Evolutionary conservation across 2,329 filamentous ascomycete species (phyloP), one percentile per base, ranked within the genome.

Genomic region (Neofusicoccum kwambonambiense): DNA sequence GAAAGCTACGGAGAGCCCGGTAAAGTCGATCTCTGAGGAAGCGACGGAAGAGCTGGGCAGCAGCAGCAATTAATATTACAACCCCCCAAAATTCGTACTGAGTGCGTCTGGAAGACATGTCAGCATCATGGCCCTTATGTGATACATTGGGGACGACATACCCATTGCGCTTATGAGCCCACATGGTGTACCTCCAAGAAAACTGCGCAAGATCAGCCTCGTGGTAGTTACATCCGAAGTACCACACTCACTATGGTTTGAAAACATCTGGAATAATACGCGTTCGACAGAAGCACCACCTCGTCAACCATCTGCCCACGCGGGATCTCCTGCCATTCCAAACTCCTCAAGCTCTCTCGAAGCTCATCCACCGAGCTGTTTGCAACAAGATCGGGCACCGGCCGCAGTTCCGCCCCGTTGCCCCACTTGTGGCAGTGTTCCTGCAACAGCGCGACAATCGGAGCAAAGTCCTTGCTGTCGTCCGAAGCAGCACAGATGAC

Each of bases 121-220:
- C 22, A 60, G 56, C 12, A 60, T n/a, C 2, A 3, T 17, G 4
- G 6, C 5, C 41, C 41, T 44, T 7, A n/a, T 19, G 41, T 17
- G 12, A 6, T 35, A 13, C 3, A 9, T 12, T 35, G 15, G 9
- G 19, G 7, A 37, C 5, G 34, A 27, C 56, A 19, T 22, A 60
- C 56, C 56, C 56, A n/a, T 39, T 39, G n/a, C 41, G 35, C 41
- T 47, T 60, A 37, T 60, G 56, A 4, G 41, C 27, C 56, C 56
- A 60, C 56, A 60, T 60, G n/a, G 56, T 60, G 13, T 60, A 60
- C 12, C 27, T 11, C 56, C 56, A 60, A 27, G 56, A 60, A 60
- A 60, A 47, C 56, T 60, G 42, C 31, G 9, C 31, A 19, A 15
- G 11, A 22, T 60, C 9, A 60, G 56, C 42, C 47, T 37, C n/a